phyloP scores from a whole-genome alignment of 371 early-diverging fungal genomes.

The Apophysomyces elegans region DNA sequence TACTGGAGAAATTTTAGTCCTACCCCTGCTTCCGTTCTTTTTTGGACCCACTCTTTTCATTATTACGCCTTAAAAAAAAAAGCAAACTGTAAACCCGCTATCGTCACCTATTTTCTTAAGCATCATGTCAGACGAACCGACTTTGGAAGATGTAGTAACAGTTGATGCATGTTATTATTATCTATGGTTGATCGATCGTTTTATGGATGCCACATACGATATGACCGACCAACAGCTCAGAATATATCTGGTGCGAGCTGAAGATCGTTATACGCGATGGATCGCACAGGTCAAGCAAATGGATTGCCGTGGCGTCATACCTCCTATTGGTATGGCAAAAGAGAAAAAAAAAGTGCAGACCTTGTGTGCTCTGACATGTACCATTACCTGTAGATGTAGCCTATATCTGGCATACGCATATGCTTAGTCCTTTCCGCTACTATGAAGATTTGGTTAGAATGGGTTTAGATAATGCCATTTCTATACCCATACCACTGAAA shows the following conservation, averaged over 20 bases:
- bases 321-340: not conserved
- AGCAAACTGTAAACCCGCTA: too few relatives aligned
- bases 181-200: conserved; percentile 22
- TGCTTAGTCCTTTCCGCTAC: conserved; percentile 47
- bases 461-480: conserved; percentile 6
- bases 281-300: not conserved
- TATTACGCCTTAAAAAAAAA: too few relatives aligned
- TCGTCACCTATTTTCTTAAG: too few relatives aligned
- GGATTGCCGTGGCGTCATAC: not conserved
- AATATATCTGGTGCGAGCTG: conserved; percentile 17
- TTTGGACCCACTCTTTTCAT: too few relatives aligned
- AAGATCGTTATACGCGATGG: conserved; percentile 16
- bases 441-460: conserved; percentile 42
- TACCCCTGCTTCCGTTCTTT: too few relatives aligned
- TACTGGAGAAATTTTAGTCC: too few relatives aligned
- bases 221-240: not conserved
- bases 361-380: not conserved
- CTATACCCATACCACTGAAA: conserved; percentile 8
- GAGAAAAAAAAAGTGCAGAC: conserved; percentile 8
- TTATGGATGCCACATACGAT: not conserved
- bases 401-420: conserved; percentile 47
- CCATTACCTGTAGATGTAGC: conserved; percentile 34
- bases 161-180: conserved; percentile 19
- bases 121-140: not conserved
- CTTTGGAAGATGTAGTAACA: conserved; percentile 14